Conservation (phyloP, 2,329 filamentous ascomycete genomes). For the Clarireedia sp. region DNA sequence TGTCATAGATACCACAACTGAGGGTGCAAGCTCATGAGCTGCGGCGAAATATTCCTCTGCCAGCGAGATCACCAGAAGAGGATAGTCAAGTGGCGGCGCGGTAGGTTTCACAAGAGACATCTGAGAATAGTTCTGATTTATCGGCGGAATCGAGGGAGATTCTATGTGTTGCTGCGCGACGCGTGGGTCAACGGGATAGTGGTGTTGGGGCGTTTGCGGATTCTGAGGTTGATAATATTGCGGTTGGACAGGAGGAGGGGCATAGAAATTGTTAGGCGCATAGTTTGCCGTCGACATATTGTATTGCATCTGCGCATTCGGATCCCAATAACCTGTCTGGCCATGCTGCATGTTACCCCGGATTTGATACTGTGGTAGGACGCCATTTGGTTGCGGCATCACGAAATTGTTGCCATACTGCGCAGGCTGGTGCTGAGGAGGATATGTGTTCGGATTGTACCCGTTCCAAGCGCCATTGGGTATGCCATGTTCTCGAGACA, state of each 20-base stretch:
- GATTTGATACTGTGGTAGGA: constrained; percentile 5
- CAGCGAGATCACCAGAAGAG: constrained; percentile 52
- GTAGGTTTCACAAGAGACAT: constrained; percentile 6
- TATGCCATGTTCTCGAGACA: constrained; percentile 9
- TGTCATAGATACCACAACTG: constrained; percentile 42
- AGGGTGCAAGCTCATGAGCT: constrained; percentile 48
- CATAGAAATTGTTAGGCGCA: constrained; percentile 4
- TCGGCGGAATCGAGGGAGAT: constrained; percentile 6
- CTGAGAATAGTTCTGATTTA: constrained; percentile 2
- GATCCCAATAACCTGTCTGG: constrained; percentile 5
- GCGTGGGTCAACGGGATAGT: background rate
- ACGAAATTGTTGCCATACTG: constrained; percentile 6
- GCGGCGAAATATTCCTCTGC: constrained; percentile 69
- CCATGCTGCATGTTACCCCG: constrained; percentile 1
- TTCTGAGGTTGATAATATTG: constrained; percentile 11
- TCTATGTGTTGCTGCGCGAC: background rate
- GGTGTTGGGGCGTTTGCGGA: constrained; percentile 13
- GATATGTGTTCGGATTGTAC: constrained; percentile 9
- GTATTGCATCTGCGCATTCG: constrained; percentile 1
- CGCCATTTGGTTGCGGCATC: constrained; percentile 4
- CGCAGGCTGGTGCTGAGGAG: constrained; percentile 4
- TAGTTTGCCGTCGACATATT: constrained; percentile 3
- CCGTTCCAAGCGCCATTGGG: constrained; percentile 3
- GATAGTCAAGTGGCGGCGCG: constrained; percentile 15
- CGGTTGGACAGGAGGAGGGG: constrained; percentile 2